Percentiles rank a stretch among this genome's conserved stretches.
Evolutionary conservation across 2,329 filamentous ascomycete species (phyloP).

Genomic region (Pseudocercospora vitis): DNA sequence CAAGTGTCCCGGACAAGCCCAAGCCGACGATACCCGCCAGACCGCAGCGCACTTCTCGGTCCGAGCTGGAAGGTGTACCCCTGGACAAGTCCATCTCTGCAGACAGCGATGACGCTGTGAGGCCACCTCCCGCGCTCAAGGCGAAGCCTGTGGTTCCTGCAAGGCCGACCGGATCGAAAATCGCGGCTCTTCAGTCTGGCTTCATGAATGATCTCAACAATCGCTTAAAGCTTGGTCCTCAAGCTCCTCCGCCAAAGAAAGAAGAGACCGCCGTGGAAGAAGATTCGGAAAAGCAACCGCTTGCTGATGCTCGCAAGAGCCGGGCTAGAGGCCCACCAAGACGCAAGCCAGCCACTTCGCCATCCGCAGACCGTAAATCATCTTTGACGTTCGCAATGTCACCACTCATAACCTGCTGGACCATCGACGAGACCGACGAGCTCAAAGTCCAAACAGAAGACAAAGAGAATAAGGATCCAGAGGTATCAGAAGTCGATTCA

Average conservation of each 20-base stretch:
- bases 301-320: conserved; percentile 85
- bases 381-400: conserved; percentile 47
- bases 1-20: conserved; percentile 57
- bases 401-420: conserved; percentile 42
- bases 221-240: conserved; percentile 81
- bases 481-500: conserved; percentile 21
- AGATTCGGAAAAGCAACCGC: conserved; percentile 70
- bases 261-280: conserved; percentile 56
- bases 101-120: conserved; percentile 25
- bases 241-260: conserved; percentile 64
- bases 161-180: conserved; percentile 77
- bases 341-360: conserved; percentile 64
- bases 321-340: conserved; percentile 84
- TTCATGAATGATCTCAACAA: conserved; percentile 95
- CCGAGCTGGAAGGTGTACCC: conserved; percentile 31
- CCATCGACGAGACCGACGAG: conserved; percentile 45
- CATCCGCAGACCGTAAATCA: conserved; percentile 52
- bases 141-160: conserved; percentile 80
- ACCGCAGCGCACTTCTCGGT: conserved; percentile 54
- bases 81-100: conserved; percentile 20
- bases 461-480: conserved; percentile 21
- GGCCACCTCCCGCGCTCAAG: conserved; percentile 54
- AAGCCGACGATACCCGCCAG: conserved; percentile 65
- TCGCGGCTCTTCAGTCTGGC: conserved; percentile 83
- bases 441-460: conserved; percentile 36